Evolutionary conservation across 2,329 filamentous ascomycete species (phyloP).

Genomic region (Plenodomus tracheiphilus): DNA sequence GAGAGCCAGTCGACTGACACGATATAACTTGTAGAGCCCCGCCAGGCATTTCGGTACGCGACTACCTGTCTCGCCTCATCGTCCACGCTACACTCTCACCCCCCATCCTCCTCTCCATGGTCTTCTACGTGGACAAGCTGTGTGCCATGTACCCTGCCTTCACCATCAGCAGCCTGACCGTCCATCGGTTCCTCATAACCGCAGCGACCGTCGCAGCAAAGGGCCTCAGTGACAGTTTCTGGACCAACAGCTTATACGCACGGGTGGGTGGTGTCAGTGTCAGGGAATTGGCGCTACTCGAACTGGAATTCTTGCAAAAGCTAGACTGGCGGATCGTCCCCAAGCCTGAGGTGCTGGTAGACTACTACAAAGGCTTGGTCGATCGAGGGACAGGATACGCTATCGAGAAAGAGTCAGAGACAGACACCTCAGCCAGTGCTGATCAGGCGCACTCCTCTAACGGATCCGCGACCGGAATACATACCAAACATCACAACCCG

Average conservation of each 20-base stretch:
- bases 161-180: constrained; percentile 93
- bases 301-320: constrained; percentile 88
- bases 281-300: constrained; percentile 84
- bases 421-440: constrained; percentile 12
- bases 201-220: constrained; percentile 95
- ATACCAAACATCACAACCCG: constrained; percentile 22
- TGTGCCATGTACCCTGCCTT: constrained; percentile 92
- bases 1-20: constrained; percentile 7
- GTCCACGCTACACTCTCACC: constrained; percentile 92
- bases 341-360: constrained; percentile 87
- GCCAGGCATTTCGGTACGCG: constrained; percentile 89
- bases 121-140: constrained; percentile 96
- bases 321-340: constrained; percentile 98
- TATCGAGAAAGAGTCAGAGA: constrained; percentile 45
- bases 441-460: constrained; percentile 14
- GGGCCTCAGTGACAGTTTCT: constrained; percentile 93
- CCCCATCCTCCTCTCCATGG: constrained; percentile 95
- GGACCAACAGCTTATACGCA: constrained; percentile 97
- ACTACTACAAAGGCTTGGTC: constrained; percentile 89
- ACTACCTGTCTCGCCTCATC: constrained; percentile 90
- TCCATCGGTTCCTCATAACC: constrained; percentile 95
- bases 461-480: constrained; percentile 25
- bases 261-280: constrained; percentile 90
- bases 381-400: constrained; percentile 65
- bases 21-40: constrained; percentile 57